Conservation (phyloP, 306 rosid genomes). For the Cucumis hystrix region DNA sequence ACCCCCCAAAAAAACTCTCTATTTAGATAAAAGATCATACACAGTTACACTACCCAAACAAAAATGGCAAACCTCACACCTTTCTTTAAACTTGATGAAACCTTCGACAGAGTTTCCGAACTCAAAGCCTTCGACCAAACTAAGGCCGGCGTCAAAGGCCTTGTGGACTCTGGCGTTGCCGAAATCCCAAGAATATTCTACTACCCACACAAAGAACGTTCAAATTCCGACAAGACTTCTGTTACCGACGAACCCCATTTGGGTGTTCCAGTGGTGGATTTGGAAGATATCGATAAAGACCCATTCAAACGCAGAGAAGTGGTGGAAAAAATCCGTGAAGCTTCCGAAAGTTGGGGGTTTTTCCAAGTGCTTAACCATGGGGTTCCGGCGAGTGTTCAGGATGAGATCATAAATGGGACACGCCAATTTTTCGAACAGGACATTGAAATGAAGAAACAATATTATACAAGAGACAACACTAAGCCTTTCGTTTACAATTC, state of each 20-base stretch:
- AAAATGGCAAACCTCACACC: neutral
- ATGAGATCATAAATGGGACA: constrained; percentile 21
- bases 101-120: constrained; percentile 8
- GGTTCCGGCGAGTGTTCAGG: constrained; percentile 13
- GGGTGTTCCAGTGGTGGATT: constrained; percentile 30
- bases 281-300: constrained; percentile 13
- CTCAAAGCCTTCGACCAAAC: constrained; percentile 22
- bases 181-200: constrained; percentile 26
- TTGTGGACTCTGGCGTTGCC: constrained; percentile 16
- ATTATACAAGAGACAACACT: constrained; percentile 10
- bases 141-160: constrained; percentile 30
- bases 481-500: constrained; percentile 3
- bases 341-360: constrained; percentile 31
- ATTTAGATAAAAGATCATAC: too few species aligned
- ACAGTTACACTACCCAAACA: too few species aligned
- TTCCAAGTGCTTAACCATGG: constrained; percentile 42
- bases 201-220: neutral
- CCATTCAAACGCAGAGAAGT: constrained; percentile 5
- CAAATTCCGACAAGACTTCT: neutral
- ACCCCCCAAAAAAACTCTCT: too few species aligned
- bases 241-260: neutral
- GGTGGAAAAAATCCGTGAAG: constrained; percentile 15
- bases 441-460: constrained; percentile 16
- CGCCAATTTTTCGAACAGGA: constrained; percentile 26
- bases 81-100: neutral